Percentiles rank a stretch among this genome's conserved stretches.
Evolutionary conservation across 306 rosid species (phyloP).

Genomic region (Begonia fuchsioides): DNA sequence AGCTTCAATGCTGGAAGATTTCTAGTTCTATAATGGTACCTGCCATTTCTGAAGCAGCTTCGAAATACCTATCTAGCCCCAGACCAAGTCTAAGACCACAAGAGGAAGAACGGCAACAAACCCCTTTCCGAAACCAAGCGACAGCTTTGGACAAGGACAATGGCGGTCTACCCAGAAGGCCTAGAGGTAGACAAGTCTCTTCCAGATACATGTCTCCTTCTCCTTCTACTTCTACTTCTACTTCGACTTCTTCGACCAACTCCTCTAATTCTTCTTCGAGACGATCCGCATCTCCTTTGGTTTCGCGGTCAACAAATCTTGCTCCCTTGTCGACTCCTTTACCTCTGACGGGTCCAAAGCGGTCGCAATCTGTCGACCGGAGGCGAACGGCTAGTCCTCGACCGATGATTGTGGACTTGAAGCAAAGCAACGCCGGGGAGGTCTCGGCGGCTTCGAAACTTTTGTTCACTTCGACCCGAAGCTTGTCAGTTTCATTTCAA

Average conservation of each 20-base stretch:
- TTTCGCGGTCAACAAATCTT: slow-evolving; percentile 27
- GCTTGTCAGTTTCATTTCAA: slow-evolving; percentile 87
- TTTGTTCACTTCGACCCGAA: slow-evolving; percentile 66
- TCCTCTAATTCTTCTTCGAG: slow-evolving; percentile 21
- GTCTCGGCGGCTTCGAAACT: slow-evolving; percentile 56
- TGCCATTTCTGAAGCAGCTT: slow-evolving; percentile 1
- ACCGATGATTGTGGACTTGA: slow-evolving; percentile 18
- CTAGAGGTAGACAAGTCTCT: slow-evolving; percentile 49
- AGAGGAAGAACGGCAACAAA: not conserved
- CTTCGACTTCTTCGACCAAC: not conserved
- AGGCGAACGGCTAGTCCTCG: slow-evolving; percentile 44
- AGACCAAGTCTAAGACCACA: not conserved
- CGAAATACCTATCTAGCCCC: not conserved
- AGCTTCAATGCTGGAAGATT: not conserved
- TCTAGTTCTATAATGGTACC: not conserved
- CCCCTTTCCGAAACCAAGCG: slow-evolving; percentile 38
- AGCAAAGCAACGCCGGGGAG: slow-evolving; percentile 19
- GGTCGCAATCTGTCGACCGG: slow-evolving; percentile 56
- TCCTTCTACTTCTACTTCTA: slow-evolving; percentile 11
- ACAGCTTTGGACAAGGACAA: slow-evolving; percentile 74
- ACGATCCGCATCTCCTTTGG: slow-evolving; percentile 51
- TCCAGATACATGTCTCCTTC: slow-evolving; percentile 68
- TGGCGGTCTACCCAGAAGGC: slow-evolving; percentile 39
- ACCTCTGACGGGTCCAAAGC: slow-evolving; percentile 19
- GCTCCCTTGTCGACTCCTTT: slow-evolving; percentile 11